Percentiles rank a stretch among this genome's conserved stretches.
Conservation (phyloP, 2,329 filamentous ascomycete species). For the Berkeleyomyces basicola region DNA sequence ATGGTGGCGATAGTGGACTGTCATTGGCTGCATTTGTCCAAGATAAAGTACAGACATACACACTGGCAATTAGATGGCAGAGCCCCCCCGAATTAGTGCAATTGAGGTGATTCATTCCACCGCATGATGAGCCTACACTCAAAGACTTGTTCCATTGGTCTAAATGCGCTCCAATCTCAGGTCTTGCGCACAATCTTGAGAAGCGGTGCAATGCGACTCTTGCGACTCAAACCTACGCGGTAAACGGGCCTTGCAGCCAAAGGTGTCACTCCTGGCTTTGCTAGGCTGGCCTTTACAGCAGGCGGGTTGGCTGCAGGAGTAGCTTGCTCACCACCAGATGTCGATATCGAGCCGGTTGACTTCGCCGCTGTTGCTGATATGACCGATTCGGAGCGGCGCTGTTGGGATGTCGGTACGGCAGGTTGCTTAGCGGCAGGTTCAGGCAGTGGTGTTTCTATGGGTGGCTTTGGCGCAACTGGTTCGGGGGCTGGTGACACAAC, state of each 20-base stretch:
- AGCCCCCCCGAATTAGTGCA: not conserved
- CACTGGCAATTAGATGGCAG: not conserved
- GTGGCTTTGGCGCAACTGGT: not conserved
- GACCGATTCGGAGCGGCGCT: not conserved
- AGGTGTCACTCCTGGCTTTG: constrained; percentile 6
- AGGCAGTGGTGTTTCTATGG: not conserved
- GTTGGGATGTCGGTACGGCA: not conserved
- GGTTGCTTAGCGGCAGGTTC: not conserved
- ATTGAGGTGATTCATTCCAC: too few species aligned
- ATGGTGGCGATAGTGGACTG: too few species aligned
- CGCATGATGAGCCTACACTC: too few species aligned
- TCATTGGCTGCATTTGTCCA: too few species aligned
- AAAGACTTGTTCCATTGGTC: too few species aligned
- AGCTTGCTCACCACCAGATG: not conserved
- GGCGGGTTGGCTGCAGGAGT: not conserved
- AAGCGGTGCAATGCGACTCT: constrained; percentile 32
- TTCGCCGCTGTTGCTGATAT: not conserved
- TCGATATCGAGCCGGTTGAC: not conserved
- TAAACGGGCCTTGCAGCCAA: constrained; percentile 23
- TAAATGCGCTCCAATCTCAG: constrained; percentile 3
- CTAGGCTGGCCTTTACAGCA: constrained; percentile 4
- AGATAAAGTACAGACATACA: not conserved
- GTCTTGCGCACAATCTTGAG: constrained; percentile 32
- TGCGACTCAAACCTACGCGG: constrained; percentile 35
- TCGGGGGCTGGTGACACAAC: too few species aligned